phyloP scores from a whole-genome alignment of 371 early-diverging fungal species.

The Rhizopus delemar region DNA sequence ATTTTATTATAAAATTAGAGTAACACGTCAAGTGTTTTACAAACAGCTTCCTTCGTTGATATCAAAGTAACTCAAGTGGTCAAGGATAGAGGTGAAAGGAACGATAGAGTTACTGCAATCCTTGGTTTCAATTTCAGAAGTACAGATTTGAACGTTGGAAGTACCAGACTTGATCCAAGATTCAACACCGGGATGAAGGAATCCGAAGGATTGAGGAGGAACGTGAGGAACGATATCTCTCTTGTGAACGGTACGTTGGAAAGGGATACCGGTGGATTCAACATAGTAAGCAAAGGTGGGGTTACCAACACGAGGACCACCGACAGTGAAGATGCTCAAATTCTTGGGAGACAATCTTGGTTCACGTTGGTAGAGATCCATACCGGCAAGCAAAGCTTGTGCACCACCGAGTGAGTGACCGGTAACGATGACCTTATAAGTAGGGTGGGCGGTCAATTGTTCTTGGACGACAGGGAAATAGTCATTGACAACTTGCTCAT shows the following conservation, averaged over 20 bases:
- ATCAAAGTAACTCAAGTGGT: constrained; percentile 23
- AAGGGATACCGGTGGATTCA: constrained; percentile 30
- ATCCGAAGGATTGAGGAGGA: constrained; percentile 49
- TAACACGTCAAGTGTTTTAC: background rate
- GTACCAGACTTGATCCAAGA: constrained; percentile 40
- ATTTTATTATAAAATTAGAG: background rate
- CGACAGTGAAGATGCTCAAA: constrained; percentile 25
- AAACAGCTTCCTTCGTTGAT: constrained; percentile 10
- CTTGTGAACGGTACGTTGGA: constrained; percentile 47
- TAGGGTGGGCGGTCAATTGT: constrained; percentile 21
- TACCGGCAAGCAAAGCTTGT: constrained; percentile 25
- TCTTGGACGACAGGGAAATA: constrained; percentile 18
- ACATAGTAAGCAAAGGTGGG: constrained; percentile 43
- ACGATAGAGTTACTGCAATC: constrained; percentile 26
- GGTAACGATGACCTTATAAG: constrained; percentile 22
- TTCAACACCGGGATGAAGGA: constrained; percentile 48
- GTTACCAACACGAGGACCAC: constrained; percentile 57
- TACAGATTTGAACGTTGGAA: constrained; percentile 16
- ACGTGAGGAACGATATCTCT: constrained; percentile 51
- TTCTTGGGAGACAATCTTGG: constrained; percentile 10
- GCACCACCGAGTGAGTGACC: constrained; percentile 34
- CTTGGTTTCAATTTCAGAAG: constrained; percentile 11
- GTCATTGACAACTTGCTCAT: constrained; percentile 5
- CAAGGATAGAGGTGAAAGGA: constrained; percentile 24
- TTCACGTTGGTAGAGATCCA: constrained; percentile 30